Percentiles rank a stretch among this genome's conserved stretches.
Conservation (phyloP, 2,329 filamentous ascomycete species). For the Colletotrichum limetticola region DNA sequence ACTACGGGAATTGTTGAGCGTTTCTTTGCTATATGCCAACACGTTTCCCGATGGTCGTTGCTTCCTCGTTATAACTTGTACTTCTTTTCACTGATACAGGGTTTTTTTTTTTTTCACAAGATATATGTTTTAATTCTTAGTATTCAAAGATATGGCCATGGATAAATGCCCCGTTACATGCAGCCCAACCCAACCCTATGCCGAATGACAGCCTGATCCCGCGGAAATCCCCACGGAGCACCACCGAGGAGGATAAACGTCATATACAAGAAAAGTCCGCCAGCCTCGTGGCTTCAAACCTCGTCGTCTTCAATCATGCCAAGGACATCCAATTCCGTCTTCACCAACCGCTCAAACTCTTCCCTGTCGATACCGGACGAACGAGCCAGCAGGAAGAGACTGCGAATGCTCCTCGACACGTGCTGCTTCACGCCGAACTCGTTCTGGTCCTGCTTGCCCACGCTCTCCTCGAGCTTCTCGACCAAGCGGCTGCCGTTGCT, state of each 20-base stretch:
- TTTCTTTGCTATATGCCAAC: not conserved
- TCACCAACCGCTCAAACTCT: slow-evolving; percentile 80
- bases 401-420: slow-evolving; percentile 81
- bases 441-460: slow-evolving; percentile 67
- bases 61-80: not conserved
- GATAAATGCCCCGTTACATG: slow-evolving; percentile 24
- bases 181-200: slow-evolving; percentile 25
- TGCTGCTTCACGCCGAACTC: slow-evolving; percentile 84
- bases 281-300: not conserved
- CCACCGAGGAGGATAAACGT: slow-evolving; percentile 9
- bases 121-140: not conserved
- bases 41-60: not conserved
- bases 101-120: too few species aligned
- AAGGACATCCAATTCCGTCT: slow-evolving; percentile 77
- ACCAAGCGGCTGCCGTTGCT: slow-evolving; percentile 67
- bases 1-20: slow-evolving; percentile 16
- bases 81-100: not conserved
- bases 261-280: slow-evolving; percentile 25
- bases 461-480: slow-evolving; percentile 69
- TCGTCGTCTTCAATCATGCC: slow-evolving; percentile 72
- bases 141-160: slow-evolving; percentile 2
- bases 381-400: slow-evolving; percentile 76
- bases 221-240: slow-evolving; percentile 32
- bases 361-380: slow-evolving; percentile 77
- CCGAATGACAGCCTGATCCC: slow-evolving; percentile 19